Evolutionary conservation across 139 green algal species (phyloP).

Genomic region (Volvox africanus): DNA sequence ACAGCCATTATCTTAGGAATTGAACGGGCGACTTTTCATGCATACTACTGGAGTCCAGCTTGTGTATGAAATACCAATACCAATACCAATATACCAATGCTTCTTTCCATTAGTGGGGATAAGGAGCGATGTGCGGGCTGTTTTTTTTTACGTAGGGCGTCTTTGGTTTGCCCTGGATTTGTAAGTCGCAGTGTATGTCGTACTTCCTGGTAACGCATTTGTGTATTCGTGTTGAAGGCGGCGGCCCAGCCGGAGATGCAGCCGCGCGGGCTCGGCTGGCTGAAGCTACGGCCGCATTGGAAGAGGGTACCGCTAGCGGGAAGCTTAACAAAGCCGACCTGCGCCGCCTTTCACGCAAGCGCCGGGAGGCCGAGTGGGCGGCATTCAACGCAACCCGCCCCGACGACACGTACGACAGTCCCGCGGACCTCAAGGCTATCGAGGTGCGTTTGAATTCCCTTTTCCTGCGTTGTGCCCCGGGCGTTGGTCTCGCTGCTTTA

Average conservation of each 20-base stretch:
- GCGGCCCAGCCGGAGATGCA: not conserved
- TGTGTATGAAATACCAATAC: too few species aligned
- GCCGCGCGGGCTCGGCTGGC: slow-evolving; percentile 17
- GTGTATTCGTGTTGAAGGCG: not conserved
- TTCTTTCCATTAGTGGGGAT: too few species aligned
- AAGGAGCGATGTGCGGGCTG: too few species aligned
- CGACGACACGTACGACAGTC: slow-evolving; percentile 76
- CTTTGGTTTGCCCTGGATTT: too few species aligned
- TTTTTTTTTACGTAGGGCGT: too few species aligned
- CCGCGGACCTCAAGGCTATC: slow-evolving; percentile 69
- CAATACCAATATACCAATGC: too few species aligned
- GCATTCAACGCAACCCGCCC: slow-evolving; percentile 79
- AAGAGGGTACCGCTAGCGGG: slow-evolving; percentile 38
- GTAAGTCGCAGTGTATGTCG: too few species aligned
- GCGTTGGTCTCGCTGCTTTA: not conserved
- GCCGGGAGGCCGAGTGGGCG: slow-evolving; percentile 76
- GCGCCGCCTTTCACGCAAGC: slow-evolving; percentile 70
- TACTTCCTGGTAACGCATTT: too few species aligned
- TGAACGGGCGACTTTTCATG: too few species aligned
- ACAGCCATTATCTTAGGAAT: too few species aligned
- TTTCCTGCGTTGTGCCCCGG: not conserved
- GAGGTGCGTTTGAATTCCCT: slow-evolving; percentile 1
- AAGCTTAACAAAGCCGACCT: slow-evolving; percentile 72
- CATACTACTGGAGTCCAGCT: too few species aligned
- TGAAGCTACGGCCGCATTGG: not conserved